Evolutionary conservation across 495 filamentous ascomycete genomes (phyloP).

Genomic region (Margaritispora aquatica): DNA sequence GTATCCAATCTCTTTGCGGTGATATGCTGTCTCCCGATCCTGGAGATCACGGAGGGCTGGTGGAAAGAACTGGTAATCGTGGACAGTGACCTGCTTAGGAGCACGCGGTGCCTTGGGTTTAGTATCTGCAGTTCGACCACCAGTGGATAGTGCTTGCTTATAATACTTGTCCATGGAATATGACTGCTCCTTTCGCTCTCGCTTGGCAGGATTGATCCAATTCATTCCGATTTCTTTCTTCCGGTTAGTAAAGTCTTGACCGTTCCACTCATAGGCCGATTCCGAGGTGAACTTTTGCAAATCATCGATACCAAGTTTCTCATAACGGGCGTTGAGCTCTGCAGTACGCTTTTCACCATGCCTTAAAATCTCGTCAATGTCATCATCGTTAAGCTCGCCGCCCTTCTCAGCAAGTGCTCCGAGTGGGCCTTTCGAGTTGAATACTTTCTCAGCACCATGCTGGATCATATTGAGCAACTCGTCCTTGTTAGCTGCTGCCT

Average conservation of each 20-base stretch:
- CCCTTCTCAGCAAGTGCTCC: conserved; percentile 50
- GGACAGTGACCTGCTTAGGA: conserved; percentile 84
- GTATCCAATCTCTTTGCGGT: conserved; percentile 91
- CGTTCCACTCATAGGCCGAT: conserved; percentile 98
- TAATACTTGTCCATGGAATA: conserved; percentile 99
- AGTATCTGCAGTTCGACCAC: conserved; percentile 75
- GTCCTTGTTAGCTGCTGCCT: conserved; percentile 85
- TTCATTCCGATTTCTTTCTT: conserved; percentile 93
- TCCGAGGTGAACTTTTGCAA: conserved; percentile 97
- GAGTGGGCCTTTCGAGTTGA: conserved; percentile 59
- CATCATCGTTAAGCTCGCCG: conserved; percentile 68
- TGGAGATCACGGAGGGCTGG: conserved; percentile 76
- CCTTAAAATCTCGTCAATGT: conserved; percentile 81
- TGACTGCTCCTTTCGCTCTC: conserved; percentile 94
- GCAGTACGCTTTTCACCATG: conserved; percentile 87
- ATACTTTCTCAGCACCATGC: conserved; percentile 92
- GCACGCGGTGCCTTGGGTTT: conserved; percentile 95
- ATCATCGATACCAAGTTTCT: conserved; percentile 97
- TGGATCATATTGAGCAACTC: conserved; percentile 98
- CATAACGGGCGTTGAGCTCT: conserved; percentile 85
- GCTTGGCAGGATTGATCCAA: conserved; percentile 99
- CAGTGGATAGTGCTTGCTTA: conserved; percentile 80
- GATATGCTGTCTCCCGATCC: conserved; percentile 91
- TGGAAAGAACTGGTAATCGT: conserved; percentile 98
- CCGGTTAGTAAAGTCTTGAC: conserved; percentile 82